phyloP scores from a whole-genome alignment of 345 rosid species.

The Populus nigra region DNA sequence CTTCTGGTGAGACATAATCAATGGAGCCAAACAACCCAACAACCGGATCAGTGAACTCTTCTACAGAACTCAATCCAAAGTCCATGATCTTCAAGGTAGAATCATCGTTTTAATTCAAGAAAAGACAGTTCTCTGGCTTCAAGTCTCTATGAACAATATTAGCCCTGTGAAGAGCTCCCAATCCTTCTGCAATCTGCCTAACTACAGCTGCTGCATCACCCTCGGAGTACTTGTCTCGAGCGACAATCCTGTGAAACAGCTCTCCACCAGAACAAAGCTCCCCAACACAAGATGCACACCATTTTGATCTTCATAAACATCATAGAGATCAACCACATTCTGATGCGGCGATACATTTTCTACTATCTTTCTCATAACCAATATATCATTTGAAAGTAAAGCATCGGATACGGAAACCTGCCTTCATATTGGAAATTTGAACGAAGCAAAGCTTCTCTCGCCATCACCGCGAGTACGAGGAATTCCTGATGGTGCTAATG shows the following conservation, averaged over 20 bases:
- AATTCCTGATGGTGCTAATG: conserved; percentile 18
- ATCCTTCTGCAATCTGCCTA: conserved; percentile 53
- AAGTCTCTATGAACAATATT: conserved; percentile 63
- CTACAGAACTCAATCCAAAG: conserved; percentile 66
- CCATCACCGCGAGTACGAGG: neutral
- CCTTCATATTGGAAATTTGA: conserved; percentile 38
- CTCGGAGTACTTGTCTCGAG: conserved; percentile 41
- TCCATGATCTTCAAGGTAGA: conserved; percentile 72
- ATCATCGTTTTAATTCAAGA: conserved; percentile 42
- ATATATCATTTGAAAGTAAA: conserved; percentile 56
- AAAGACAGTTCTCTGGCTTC: conserved; percentile 67
- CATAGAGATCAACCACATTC: conserved; percentile 57
- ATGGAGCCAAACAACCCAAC: conserved; percentile 69
- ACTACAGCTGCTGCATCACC: conserved; percentile 49
- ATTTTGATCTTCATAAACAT: conserved; percentile 55
- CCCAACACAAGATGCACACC: conserved; percentile 61
- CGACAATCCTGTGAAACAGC: conserved; percentile 57
- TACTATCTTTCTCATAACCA: conserved; percentile 60
- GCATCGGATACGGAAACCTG: conserved; percentile 59
- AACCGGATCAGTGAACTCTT: conserved; percentile 59
- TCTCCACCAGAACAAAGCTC: conserved; percentile 62
- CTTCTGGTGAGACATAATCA: conserved; percentile 67
- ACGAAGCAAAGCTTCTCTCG: conserved; percentile 21
- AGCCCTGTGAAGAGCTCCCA: conserved; percentile 47
- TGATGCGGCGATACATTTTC: conserved; percentile 63